Percentiles rank a stretch among this genome's conserved stretches.
These are phyloP conservation scores for Scedosporium boydii DNA, from an alignment of 2,329 filamentous ascomycete genomes.

Conservation along the genomic window DNA sequence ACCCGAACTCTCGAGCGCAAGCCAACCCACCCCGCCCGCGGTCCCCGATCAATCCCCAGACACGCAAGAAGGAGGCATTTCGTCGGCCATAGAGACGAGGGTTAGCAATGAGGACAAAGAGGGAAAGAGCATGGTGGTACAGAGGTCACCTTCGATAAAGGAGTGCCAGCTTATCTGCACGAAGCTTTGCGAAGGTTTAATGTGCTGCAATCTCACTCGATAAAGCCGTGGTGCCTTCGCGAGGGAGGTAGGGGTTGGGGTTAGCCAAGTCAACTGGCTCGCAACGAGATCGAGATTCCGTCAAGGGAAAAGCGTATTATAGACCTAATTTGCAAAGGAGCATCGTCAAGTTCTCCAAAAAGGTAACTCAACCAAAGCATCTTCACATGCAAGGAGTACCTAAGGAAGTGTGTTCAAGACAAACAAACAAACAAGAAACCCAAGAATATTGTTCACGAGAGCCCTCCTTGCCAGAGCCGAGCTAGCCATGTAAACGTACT, in stretches of 20 bases:
- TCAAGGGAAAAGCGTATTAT: no score
- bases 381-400: no score
- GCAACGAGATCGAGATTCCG: no score
- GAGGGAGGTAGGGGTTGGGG: neutral
- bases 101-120: neutral
- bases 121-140: neutral
- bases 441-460: no score
- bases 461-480: no score
- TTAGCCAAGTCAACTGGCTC: no score
- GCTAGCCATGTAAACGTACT: no score
- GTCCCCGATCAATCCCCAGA: neutral
- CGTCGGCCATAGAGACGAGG: neutral
- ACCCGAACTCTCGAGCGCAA: conserved; percentile 38
- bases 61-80: neutral
- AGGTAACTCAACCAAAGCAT: no score
- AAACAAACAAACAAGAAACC: no score
- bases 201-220: neutral
- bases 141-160: neutral
- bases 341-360: no score
- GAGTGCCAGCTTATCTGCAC: conserved; percentile 4
- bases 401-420: no score
- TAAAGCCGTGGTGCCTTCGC: neutral
- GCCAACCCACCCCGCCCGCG: neutral
- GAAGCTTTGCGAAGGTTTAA: neutral
- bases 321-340: no score